Conservation (phyloP, 1,284 basidiomycete genomes). For the Cryptococcus amylolentus region DNA sequence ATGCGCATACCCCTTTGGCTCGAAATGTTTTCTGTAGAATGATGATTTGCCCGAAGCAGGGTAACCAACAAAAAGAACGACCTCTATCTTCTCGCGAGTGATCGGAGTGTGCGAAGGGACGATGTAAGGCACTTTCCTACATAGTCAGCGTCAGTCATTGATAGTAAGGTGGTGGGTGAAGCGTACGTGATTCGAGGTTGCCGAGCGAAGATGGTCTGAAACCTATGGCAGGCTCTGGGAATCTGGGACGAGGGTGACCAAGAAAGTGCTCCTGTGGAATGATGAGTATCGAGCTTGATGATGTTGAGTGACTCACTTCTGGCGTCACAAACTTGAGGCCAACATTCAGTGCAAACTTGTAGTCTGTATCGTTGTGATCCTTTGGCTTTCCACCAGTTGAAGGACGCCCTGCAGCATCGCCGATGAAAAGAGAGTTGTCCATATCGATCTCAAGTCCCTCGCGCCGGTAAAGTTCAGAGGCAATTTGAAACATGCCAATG, state of each 20-base stretch:
- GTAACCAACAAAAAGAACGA: constrained; percentile 83
- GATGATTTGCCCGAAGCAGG: constrained; percentile 85
- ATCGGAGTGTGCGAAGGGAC: constrained; percentile 64
- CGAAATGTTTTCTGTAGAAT: constrained; percentile 70
- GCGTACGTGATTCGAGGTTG: constrained; percentile 22
- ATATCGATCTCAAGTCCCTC: constrained; percentile 67
- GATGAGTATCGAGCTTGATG: not conserved
- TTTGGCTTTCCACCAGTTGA: constrained; percentile 20
- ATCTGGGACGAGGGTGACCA: constrained; percentile 50
- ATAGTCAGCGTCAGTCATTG: constrained; percentile 6
- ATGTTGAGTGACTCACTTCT: constrained; percentile 48
- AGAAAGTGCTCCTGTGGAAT: constrained; percentile 61
- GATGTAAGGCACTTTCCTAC: constrained; percentile 55
- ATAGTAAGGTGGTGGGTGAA: not conserved
- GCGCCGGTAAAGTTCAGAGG: constrained; percentile 61
- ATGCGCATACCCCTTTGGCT: constrained; percentile 66
- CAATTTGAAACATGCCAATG: constrained; percentile 77
- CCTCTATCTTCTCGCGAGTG: constrained; percentile 53
- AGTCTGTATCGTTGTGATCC: constrained; percentile 76
- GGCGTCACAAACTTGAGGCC: constrained; percentile 69
- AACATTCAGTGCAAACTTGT: constrained; percentile 77
- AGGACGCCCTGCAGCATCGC: constrained; percentile 80
- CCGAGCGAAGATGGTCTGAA: constrained; percentile 34
- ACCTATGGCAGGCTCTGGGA: constrained; percentile 37
- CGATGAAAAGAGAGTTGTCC: constrained; percentile 68